Conservation (phyloP, 2,329 filamentous ascomycete species). For the Gremmenia infestans region DNA sequence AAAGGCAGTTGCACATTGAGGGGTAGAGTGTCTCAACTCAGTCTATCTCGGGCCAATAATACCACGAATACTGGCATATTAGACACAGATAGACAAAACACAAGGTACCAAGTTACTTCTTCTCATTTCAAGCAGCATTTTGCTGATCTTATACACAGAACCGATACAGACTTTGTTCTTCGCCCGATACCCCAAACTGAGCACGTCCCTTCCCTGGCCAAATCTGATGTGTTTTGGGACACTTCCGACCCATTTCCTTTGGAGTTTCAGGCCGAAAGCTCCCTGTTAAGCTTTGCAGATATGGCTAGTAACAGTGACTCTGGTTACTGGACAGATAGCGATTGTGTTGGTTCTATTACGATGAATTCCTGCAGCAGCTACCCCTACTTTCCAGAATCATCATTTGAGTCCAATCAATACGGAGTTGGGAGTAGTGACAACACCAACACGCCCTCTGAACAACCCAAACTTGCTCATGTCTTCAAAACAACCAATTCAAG, state of each 20-base stretch:
- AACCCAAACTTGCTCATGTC: neutral
- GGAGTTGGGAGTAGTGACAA: neutral
- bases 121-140: neutral
- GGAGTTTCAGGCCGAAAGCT: neutral
- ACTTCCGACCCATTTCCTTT: neutral
- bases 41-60: neutral
- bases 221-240: slow-evolving; percentile 3
- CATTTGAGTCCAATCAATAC: neutral
- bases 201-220: neutral
- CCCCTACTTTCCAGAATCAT: neutral
- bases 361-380: slow-evolving; percentile 1
- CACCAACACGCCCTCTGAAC: neutral
- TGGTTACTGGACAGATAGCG: slow-evolving; percentile 6
- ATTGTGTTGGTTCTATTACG: neutral
- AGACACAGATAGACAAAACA: neutral
- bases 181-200: neutral
- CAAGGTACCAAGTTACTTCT: neutral
- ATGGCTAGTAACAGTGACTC: slow-evolving; percentile 2
- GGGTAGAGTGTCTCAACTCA: neutral
- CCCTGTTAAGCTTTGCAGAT: slow-evolving; percentile 1
- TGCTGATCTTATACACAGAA: neutral
- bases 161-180: neutral
- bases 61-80: neutral
- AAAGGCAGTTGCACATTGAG: neutral
- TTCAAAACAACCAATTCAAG: neutral